Base-by-base conservation (phyloP, 768 basidiomycete species). In the Mycena galericulata region DNA sequence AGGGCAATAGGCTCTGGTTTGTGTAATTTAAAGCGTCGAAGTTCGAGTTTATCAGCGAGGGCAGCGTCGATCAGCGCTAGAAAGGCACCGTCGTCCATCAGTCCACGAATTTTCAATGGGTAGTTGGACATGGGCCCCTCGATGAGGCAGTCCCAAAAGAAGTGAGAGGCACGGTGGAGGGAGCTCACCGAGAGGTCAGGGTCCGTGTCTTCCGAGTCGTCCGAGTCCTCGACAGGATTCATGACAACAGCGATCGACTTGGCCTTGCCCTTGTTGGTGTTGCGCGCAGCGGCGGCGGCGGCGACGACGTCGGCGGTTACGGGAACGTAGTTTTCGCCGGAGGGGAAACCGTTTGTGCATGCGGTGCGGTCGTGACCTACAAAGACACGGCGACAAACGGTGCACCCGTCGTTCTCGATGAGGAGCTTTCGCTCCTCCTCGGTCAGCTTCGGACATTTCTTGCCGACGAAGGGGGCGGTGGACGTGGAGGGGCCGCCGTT, bases 71-170 rank as follows among this genome's bases (percentile, higher is more conserved):
- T 77, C 60, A 79, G 65, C 68, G 72, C 78, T 71, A 74, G 2
- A 36, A 66, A 62, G 1, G 74, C 76, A 2, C 76, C 75, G 49
- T 77, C 24, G 51, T 79, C 76, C 77, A 79, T 78, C 1, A 78
- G 51, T 0, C 69, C 66, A 0, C 54, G 49, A 0, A 74, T 46
- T 6, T 2, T 20, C 0, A 72, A 0, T 0, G 45, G 50, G 2
- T 26, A 26, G 12, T 15, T 1, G 11, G 34, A 2, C 6, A 2
- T 1, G 17, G 71, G 53, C 2, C 68, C 71, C 15, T 47, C 41
- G 4, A 77, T 1, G 3, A 53, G 40, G 49, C 71, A 77, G 2
- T 11, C 1, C 73, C 71, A 75, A 9, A 17, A 3, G 0, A 76
- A 46, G 26, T 72, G 71, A 0, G 65, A n/a, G 20, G 18, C 24